These are phyloP conservation scores for Populus hybrid DNA, from an alignment of 441 rosid species.

Conservation along the genomic window DNA sequence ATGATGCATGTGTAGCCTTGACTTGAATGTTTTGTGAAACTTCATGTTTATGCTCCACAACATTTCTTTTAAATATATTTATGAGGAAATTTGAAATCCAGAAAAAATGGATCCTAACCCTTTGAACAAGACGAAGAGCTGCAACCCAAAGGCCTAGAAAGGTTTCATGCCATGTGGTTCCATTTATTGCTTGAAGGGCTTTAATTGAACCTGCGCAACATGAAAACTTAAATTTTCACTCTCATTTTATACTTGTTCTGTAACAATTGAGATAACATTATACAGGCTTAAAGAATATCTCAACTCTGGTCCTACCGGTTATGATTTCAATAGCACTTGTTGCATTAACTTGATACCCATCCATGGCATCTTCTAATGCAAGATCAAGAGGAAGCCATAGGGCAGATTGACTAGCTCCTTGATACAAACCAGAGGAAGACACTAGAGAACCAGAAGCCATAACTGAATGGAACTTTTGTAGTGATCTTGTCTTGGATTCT, in stretches of 20 bases:
- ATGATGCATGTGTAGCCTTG: neutral
- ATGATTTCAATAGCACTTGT: slow-evolving; percentile 78
- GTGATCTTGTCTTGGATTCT: slow-evolving; percentile 50
- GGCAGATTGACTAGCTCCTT: slow-evolving; percentile 74
- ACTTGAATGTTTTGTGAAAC: slow-evolving; percentile 15
- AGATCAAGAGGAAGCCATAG: slow-evolving; percentile 98
- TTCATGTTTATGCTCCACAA: neutral
- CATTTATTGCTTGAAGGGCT: slow-evolving; percentile 84
- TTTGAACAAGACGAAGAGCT: slow-evolving; percentile 92
- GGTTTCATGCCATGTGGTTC: slow-evolving; percentile 86
- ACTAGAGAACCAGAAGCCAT: slow-evolving; percentile 55
- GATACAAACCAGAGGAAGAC: slow-evolving; percentile 63
- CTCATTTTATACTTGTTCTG: slow-evolving; percentile 6
- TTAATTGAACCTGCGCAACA: slow-evolving; percentile 74
- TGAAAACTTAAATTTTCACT: slow-evolving; percentile 21
- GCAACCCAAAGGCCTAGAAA: slow-evolving; percentile 97
- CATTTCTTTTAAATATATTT: slow-evolving; percentile 1
- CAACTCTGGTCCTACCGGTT: slow-evolving; percentile 46
- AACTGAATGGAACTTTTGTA: slow-evolving; percentile 54
- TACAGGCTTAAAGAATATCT: slow-evolving; percentile 11
- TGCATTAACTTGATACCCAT: slow-evolving; percentile 88
- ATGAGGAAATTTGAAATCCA: slow-evolving; percentile 9
- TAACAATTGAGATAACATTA: slow-evolving; percentile 18
- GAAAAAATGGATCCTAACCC: slow-evolving; percentile 61
- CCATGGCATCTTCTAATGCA: slow-evolving; percentile 96